Base-by-base conservation (phyloP, 192 early-diverging fungal genomes). In the Coemansia sp. region DNA sequence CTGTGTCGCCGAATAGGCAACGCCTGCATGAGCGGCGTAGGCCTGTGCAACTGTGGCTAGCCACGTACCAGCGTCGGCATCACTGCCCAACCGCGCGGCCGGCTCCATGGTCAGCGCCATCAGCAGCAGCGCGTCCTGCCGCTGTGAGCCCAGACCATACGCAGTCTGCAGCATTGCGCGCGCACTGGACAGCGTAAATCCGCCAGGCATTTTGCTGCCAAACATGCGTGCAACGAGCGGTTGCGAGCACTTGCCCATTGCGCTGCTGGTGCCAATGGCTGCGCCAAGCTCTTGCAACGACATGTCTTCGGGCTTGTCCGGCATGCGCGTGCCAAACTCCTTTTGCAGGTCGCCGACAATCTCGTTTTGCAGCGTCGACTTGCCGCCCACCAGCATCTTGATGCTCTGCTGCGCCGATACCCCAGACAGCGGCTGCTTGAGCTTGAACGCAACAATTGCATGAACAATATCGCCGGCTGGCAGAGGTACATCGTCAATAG, bases 311-410 rank as follows among this genome's bases (percentile, higher is more conserved):
- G 91, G 87, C 78, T 94, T 94, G 71, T 95, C 94, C 21, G 93
- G 91, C 52, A 93, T 84, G 53, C 82, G 86, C 50, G 81, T 85
- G 64, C 88, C 87, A 83, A 98, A 94, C 75, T 98, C 96, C 65
- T 92, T 94, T 59, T 90, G 91, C 46, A 98, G 77, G 71, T 96
- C 94, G 73, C 94, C 96, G 52, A 98, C 82, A 37, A 98, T 93
- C 63, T 98, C 96, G 83, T 98, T 98, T 69, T 97, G 94, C 19
- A 97, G 84, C 44, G 91, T 97, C 4, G 91, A 94, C 74, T 98
- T 98, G 65, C 95, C 95, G 28, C 88, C 91, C 40, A 93, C 90
- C 38, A 95, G 86, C 48, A 91, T 88, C 83, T 98, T 82, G 36
- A 82, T 77, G 53, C 86, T 85, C 78, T 93, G 94, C 59, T 77